Conservation (phyloP, 768 basidiomycete species). For the Filobasidium floriforme region DNA sequence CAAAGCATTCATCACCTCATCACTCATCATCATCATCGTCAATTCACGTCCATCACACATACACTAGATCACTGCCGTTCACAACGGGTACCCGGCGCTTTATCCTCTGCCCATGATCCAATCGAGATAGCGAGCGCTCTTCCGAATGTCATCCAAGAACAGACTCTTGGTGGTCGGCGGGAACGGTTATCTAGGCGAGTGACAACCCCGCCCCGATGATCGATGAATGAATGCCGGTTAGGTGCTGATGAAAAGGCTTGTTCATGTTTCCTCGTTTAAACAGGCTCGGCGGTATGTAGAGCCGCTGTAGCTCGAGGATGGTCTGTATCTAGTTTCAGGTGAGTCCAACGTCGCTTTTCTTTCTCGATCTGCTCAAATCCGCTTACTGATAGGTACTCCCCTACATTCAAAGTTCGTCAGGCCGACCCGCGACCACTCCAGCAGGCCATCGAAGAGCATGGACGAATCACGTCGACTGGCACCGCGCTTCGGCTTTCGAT, state of each 20-base stretch:
- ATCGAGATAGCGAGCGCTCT: too few species aligned
- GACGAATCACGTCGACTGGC: slow-evolving; percentile 73
- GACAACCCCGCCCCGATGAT: slow-evolving; percentile 1
- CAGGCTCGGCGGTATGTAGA: slow-evolving; percentile 88
- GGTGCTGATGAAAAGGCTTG: too few species aligned
- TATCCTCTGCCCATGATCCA: too few species aligned
- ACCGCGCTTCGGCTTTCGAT: slow-evolving; percentile 68
- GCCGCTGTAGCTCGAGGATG: slow-evolving; percentile 76
- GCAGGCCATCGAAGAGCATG: slow-evolving; percentile 85
- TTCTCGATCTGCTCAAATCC: background rate
- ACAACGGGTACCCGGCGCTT: too few species aligned
- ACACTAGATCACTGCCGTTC: too few species aligned
- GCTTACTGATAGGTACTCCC: background rate
- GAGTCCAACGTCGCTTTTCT: slow-evolving; percentile 13
- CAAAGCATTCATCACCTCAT: too few species aligned
- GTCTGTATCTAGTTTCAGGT: slow-evolving; percentile 86
- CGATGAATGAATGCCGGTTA: too few species aligned
- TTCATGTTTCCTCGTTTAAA: background rate
- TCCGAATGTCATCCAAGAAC: slow-evolving; percentile 13
- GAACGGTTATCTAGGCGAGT: slow-evolving; percentile 86
- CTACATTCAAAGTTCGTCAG: slow-evolving; percentile 60
- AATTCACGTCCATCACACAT: too few species aligned
- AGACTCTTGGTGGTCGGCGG: slow-evolving; percentile 86
- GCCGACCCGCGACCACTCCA: slow-evolving; percentile 73
- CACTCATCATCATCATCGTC: too few species aligned